Evolutionary conservation across 176 grass and related monocot species (phyloP), one percentile per base, ranked within the genome.

Genomic region (Eleusine coracana): DNA sequence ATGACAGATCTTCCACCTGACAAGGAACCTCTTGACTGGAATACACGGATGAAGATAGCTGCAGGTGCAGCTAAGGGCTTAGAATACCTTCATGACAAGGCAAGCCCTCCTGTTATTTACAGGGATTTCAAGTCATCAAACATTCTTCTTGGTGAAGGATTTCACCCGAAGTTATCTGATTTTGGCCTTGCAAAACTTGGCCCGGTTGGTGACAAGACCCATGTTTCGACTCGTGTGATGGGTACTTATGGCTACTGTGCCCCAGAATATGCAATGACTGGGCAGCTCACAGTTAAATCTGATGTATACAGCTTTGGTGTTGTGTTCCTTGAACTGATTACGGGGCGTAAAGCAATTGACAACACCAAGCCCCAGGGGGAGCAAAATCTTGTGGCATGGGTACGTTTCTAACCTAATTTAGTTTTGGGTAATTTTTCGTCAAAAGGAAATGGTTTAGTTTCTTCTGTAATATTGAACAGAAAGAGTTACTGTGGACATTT

Each of bases 231-330:
- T 63, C 91, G 94, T 29, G 91, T 97, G 21, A 97, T 97, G 94
- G 94, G 94, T 60, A 97, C 94, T 20, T 93, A 93, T 60, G 94
- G 94, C 6, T 97, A 97, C 82, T 97, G 94, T 85, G 94, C 94
- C 13, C 94, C 94, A 72, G 94, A 97, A 74, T 97, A 97, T 91
- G 94, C 94, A 49, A 93, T 97, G 94, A 97, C 94, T 18, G 94
- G 94, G 45, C 91, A 97, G 79, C 87, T 97, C 60, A 97, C 94
- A 12, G 87, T 93, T 28, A 97, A 97, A 85, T 91, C 91, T 3
- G 94, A 97, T 86, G 94, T 97, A 31, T 97, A 97, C 82, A 97
- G 94, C 40, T 97, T 97, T 29, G 94, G 94, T 6, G 94, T 97
- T 13, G 94, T 97, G 51, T 97, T 97, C 83, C 91, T 97, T 61